Conservation (phyloP, 108 stramenopile species). For the Fragilariopsis cylindrus region DNA sequence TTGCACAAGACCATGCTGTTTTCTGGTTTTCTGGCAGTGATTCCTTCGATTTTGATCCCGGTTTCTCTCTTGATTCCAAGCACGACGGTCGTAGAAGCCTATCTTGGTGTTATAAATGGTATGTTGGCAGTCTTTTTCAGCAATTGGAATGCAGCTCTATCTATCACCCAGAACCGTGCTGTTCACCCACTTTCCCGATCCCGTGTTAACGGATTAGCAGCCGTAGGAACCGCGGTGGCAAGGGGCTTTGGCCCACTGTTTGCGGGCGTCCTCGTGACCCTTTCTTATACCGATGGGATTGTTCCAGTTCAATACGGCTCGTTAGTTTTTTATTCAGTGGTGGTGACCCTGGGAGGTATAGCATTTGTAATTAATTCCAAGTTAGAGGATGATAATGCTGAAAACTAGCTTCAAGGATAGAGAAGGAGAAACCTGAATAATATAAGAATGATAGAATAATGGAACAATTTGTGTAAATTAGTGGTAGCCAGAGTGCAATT, state of each 20-base stretch:
- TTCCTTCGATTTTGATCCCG: constrained; percentile 17
- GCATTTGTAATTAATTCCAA: too few relatives aligned
- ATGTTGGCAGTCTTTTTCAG: constrained; percentile 26
- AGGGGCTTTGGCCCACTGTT: constrained; percentile 55
- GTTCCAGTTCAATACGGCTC: too few relatives aligned
- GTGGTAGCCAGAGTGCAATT: too few relatives aligned
- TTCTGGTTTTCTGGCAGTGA: constrained; percentile 23
- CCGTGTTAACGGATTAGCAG: constrained; percentile 64
- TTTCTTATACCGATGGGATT: too few relatives aligned
- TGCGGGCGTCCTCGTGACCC: constrained; percentile 42
- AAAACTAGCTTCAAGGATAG: too few relatives aligned
- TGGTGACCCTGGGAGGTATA: too few relatives aligned
- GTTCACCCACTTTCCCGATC: constrained; percentile 52
- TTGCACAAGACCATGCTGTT: constrained; percentile 41
- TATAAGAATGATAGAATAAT: too few relatives aligned
- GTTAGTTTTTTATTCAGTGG: too few relatives aligned
- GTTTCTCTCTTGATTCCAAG: constrained; percentile 19
- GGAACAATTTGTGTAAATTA: too few relatives aligned
- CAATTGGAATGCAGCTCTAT: constrained; percentile 40
- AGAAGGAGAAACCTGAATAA: too few relatives aligned
- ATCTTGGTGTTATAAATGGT: constrained; percentile 23
- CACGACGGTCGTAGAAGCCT: constrained; percentile 39
- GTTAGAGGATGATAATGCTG: too few relatives aligned
- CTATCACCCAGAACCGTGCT: constrained; percentile 60
- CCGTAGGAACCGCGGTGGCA: constrained; percentile 53